A percentile compares a stretch with the other conserved stretches of the same genome.
These are phyloP conservation scores for Cyberlindnera meyerae DNA, from an alignment of 805 yeast species.

Conservation along the genomic window DNA sequence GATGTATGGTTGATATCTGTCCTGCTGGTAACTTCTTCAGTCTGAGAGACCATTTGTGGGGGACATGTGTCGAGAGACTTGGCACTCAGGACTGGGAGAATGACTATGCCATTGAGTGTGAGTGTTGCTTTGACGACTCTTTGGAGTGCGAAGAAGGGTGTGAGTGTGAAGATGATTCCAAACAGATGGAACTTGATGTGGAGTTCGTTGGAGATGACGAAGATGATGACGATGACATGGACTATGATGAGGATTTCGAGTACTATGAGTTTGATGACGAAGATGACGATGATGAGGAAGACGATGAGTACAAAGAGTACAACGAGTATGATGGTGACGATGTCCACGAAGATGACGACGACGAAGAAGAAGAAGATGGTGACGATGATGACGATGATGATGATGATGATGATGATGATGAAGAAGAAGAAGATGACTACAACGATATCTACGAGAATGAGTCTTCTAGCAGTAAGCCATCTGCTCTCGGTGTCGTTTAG, in stretches of 20 bases:
- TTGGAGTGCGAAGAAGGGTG: slow-evolving; percentile 1
- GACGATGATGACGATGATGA: slow-evolving; percentile 13
- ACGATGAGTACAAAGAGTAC: slow-evolving; percentile 5
- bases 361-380: slow-evolving; percentile 9
- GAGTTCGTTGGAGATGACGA: slow-evolving; percentile 8
- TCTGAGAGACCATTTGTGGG: slow-evolving; percentile 44
- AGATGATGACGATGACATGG: slow-evolving; percentile 23
- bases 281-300: slow-evolving; percentile 14
- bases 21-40: slow-evolving; percentile 38
- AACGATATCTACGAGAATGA: too few species aligned
- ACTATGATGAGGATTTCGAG: slow-evolving; percentile 4
- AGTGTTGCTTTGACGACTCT: slow-evolving; percentile 1
- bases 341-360: slow-evolving; percentile 19
- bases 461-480: background rate
- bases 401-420: slow-evolving; percentile 21
- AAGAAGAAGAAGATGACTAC: slow-evolving; percentile 1
- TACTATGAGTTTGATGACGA: slow-evolving; percentile 15
- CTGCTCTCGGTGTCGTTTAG: background rate
- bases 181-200: too few species aligned
- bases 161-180: slow-evolving; percentile 6
- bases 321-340: slow-evolving; percentile 11
- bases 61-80: slow-evolving; percentile 36
- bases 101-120: slow-evolving; percentile 6
- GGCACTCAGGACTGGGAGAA: slow-evolving; percentile 2
- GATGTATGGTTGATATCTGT: slow-evolving; percentile 43